Percentiles rank a stretch among this genome's conserved stretches.
Conservation (phyloP, 73 alveolate species). For the Tetrahymena thermophila region DNA sequence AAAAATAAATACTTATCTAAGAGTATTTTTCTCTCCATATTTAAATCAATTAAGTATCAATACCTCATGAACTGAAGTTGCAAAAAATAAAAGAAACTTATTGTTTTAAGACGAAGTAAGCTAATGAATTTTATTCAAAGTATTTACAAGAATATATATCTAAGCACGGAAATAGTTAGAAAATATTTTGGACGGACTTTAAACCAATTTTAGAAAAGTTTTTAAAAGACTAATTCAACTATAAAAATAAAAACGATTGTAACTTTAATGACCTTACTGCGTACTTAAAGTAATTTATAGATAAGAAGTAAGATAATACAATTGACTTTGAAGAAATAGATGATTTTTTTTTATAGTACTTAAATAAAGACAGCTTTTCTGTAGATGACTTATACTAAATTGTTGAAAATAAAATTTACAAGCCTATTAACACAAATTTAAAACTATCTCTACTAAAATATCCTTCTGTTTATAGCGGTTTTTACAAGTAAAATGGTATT, state of each 20-base stretch:
- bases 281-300: neutral
- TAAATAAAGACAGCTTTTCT: neutral
- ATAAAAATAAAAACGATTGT: neutral
- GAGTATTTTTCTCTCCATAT: neutral
- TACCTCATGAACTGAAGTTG: neutral
- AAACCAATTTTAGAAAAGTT: neutral
- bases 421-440: neutral
- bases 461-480: neutral
- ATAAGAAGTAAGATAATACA: neutral
- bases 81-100: neutral
- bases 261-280: neutral
- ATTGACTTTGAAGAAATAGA: neutral
- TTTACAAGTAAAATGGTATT: neutral
- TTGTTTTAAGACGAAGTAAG: neutral
- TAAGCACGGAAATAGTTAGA: neutral
- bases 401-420: neutral
- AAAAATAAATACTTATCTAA: neutral
- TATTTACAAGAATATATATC: neutral
- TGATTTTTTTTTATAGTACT: neutral
- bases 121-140: neutral
- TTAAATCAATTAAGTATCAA: neutral
- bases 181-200: neutral
- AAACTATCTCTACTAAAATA: neutral
- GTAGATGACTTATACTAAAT: neutral
- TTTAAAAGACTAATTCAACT: neutral